phyloP scores from a whole-genome alignment of 176 grass and related monocot species.

The Sorghum bicolor region DNA sequence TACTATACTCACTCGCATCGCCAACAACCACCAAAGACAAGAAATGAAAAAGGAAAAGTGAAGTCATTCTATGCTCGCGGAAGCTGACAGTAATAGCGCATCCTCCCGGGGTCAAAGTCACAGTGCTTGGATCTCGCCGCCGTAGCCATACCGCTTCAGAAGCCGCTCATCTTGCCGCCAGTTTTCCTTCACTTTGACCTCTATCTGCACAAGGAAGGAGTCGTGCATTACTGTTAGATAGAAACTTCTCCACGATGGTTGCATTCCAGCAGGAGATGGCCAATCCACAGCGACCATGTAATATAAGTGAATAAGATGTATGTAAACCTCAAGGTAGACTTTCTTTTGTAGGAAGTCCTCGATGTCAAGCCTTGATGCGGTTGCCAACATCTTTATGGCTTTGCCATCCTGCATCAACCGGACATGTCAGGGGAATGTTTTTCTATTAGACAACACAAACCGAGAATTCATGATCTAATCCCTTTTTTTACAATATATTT shows the following conservation, averaged over 20 bases:
- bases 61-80: constrained; percentile 9
- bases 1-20: not conserved
- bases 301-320: not conserved
- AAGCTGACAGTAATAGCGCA: not conserved
- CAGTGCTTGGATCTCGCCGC: constrained; percentile 69
- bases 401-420: constrained; percentile 62
- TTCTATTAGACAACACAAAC: not conserved
- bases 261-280: not conserved
- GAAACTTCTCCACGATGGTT: not conserved
- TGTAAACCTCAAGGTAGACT: constrained; percentile 82
- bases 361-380: constrained; percentile 93
- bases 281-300: not conserved
- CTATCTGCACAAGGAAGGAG: constrained; percentile 42
- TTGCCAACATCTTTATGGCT: constrained; percentile 85
- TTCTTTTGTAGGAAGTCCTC: constrained; percentile 99
- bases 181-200: constrained; percentile 89
- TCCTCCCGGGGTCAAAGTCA: constrained; percentile 18
- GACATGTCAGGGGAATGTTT: not conserved
- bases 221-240: not conserved
- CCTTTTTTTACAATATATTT: not conserved
- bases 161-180: constrained; percentile 88
- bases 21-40: no score
- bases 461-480: not conserved
- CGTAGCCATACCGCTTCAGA: constrained; percentile 83
- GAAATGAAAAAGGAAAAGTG: not conserved